These are phyloP conservation scores for Beverwykella pulmonaria DNA, from an alignment of 495 filamentous ascomycete genomes.

Conservation along the genomic window DNA sequence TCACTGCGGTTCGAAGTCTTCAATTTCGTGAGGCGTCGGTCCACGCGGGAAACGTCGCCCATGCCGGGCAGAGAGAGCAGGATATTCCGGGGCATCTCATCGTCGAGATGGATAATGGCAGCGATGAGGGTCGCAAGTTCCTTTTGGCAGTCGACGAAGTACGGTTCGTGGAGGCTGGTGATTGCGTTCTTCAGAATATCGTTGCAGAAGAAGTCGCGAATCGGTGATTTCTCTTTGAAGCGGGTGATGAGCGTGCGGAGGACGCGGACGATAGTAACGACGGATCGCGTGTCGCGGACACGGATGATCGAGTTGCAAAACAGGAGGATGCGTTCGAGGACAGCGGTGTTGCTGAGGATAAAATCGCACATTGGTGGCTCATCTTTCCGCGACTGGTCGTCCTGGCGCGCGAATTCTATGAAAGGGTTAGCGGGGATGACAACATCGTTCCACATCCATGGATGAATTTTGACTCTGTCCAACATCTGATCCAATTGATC, in stretches of 20 bases:
- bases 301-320: constrained; percentile 89
- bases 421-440: neutral
- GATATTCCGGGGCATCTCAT: constrained; percentile 56
- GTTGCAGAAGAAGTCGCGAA: constrained; percentile 87
- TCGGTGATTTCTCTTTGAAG: constrained; percentile 45
- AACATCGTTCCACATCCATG: neutral
- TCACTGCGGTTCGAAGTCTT: constrained; percentile 51
- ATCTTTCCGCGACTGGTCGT: constrained; percentile 8
- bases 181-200: constrained; percentile 83
- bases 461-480: neutral
- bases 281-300: constrained; percentile 89
- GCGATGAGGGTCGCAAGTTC: constrained; percentile 89
- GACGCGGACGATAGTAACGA: constrained; percentile 76
- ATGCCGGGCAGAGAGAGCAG: constrained; percentile 64
- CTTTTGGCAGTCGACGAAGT: constrained; percentile 95
- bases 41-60: constrained; percentile 60
- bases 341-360: constrained; percentile 73
- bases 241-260: constrained; percentile 31
- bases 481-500: neutral
- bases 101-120: constrained; percentile 76
- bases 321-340: constrained; percentile 84
- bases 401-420: constrained; percentile 16
- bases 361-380: constrained; percentile 53
- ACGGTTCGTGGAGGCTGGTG: constrained; percentile 87
- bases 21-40: constrained; percentile 62